Evolutionary conservation across 2,329 filamentous ascomycete genomes (phyloP).

Genomic region (Celoporthe dispersa): DNA sequence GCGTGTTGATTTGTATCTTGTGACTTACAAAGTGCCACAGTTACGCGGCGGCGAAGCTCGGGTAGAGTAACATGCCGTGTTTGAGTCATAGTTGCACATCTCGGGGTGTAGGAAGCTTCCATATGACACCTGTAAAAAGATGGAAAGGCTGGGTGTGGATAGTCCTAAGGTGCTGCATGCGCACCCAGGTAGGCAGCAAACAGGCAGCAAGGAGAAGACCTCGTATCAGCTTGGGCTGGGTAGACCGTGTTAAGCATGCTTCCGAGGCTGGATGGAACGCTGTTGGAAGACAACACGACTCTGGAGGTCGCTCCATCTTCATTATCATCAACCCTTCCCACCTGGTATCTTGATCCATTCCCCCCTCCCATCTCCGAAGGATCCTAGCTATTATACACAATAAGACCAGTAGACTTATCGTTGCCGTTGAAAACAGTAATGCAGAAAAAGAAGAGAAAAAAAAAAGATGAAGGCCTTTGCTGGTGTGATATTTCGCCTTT

Average conservation of each 20-base stretch:
- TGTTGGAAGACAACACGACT: neutral
- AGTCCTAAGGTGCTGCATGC: neutral
- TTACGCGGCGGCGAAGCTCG: neutral
- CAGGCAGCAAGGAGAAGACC: neutral
- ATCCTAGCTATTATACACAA: slow-evolving; percentile 13
- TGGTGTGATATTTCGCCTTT: slow-evolving; percentile 6
- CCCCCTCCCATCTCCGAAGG: neutral
- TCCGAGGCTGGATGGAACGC: slow-evolving; percentile 1
- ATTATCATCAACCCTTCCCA: slow-evolving; percentile 7
- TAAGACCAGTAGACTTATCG: slow-evolving; percentile 14
- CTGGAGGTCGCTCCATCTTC: slow-evolving; percentile 7
- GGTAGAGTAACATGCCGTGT: neutral
- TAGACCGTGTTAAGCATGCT: neutral
- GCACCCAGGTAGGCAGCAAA: neutral
- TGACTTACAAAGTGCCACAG: neutral
- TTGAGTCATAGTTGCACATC: neutral
- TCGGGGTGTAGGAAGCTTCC: no score
- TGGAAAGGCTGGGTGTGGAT: neutral
- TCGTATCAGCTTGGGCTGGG: neutral
- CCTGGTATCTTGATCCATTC: slow-evolving; percentile 10
- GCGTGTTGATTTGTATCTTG: neutral
- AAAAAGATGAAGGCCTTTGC: neutral
- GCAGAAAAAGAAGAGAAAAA: slow-evolving; percentile 1
- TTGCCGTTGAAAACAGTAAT: slow-evolving; percentile 13
- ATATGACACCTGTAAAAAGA: neutral